Conservation (phyloP, 768 basidiomycete genomes). For the Tylopilus subfusipes region DNA sequence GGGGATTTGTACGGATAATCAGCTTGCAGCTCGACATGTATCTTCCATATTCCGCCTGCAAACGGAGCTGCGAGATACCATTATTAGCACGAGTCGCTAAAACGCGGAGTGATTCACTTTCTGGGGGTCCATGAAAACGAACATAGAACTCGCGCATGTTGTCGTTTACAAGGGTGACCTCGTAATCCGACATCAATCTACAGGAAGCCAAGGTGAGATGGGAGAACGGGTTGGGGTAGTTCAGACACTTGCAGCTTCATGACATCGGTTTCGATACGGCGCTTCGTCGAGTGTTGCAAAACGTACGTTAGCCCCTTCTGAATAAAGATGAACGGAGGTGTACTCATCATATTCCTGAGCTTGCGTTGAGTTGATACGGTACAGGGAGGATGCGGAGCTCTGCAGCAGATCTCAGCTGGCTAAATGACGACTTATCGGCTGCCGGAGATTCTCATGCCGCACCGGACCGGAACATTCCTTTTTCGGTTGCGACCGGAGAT, state of each 20-base stretch:
- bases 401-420: not conserved
- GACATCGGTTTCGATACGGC: slow-evolving; percentile 97
- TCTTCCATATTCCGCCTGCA: slow-evolving; percentile 98
- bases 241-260: slow-evolving; percentile 83
- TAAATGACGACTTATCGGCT: slow-evolving; percentile 17
- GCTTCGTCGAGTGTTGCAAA: slow-evolving; percentile 70
- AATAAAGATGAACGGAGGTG: slow-evolving; percentile 19
- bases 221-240: not conserved
- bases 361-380: slow-evolving; percentile 12
- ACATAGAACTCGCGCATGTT: slow-evolving; percentile 99
- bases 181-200: slow-evolving; percentile 98
- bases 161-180: slow-evolving; percentile 96
- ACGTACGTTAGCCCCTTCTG: slow-evolving; percentile 28
- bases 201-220: slow-evolving; percentile 10
- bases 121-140: slow-evolving; percentile 87
- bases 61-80: slow-evolving; percentile 70
- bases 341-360: slow-evolving; percentile 66
- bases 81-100: slow-evolving; percentile 2
- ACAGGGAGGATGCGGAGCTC: slow-evolving; percentile 12
- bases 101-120: slow-evolving; percentile 61
- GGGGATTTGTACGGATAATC: slow-evolving; percentile 99
- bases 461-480: slow-evolving; percentile 18
- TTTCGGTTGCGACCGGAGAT: slow-evolving; percentile 15
- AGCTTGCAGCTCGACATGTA: slow-evolving; percentile 97
- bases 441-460: slow-evolving; percentile 5